Evolutionary conservation across 192 early-diverging fungal genomes (phyloP), one percentile per base, ranked within the genome.

Genomic region (Mortierella claussenii): DNA sequence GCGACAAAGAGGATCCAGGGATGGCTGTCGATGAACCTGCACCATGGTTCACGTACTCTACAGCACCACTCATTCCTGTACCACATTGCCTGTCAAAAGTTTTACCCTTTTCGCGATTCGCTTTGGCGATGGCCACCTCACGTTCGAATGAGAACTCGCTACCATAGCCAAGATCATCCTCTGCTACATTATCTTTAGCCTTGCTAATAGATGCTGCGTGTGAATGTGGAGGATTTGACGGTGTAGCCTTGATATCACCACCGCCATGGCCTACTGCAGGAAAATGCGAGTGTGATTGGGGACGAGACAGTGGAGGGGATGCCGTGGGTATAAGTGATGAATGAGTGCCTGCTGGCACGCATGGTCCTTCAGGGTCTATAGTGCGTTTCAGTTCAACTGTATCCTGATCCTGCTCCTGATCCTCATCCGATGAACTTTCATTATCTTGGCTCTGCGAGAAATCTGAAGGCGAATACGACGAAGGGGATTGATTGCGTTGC

Each of bases 381-480:
- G 48, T 44, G 15, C 37, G 40, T 10, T 42, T 57, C 20, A 47
- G 30, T 21, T 75, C 70, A 1, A 40, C 50, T 2, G 70, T 75
- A 26, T 65, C 34, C 32, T 74, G 54, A 5, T 60, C 61, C 5
- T 61, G 24, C 8, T 73, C 69, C 12, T 54, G 36, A 11, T 57
- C 60, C 4, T 56, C 46, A 2, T 63, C 45, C 0, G 42, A 47
- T 15, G 30, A 51, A 23, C 62, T 43, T 9, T 53, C 55, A 0
- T 52, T 10, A 10, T 45, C 69, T 4, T 44, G 55, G 23, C 23
- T 43, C 20, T 56, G 49, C 11, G 69, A 65, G 50, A 65, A 74
- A 18, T 74, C 62, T 24, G 69, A 65, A 21, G 69, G 69, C 18
- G 69, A 74, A 53, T 74, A 74, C 6, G 69, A 74, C 2, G 69